Percentiles rank a stretch among this genome's conserved stretches.
Conservation (phyloP, 306 rosid genomes). For the Rosa chinensis region DNA sequence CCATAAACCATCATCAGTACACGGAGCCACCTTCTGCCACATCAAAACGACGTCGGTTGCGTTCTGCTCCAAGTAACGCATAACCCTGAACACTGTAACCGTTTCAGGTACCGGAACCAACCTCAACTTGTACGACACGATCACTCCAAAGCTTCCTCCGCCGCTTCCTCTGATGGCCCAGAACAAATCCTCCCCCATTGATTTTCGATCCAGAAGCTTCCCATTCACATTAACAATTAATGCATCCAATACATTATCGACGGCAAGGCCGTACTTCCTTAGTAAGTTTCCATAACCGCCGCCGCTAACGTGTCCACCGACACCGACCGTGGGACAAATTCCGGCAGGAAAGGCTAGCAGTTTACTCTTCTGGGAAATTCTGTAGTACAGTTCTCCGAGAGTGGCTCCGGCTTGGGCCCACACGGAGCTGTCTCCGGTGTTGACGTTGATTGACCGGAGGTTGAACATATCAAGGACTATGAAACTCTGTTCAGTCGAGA, state of each 20-base stretch:
- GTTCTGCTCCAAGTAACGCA: conserved; percentile 33
- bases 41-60: conserved; percentile 55
- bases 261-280: conserved; percentile 63
- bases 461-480: conserved; percentile 73
- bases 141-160: conserved; percentile 71
- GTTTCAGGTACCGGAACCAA: conserved; percentile 56
- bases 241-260: conserved; percentile 67
- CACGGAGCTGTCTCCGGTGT: conserved; percentile 40
- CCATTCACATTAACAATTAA: conserved; percentile 60
- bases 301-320: conserved; percentile 77
- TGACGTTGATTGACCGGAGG: conserved; percentile 47
- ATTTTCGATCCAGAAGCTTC: conserved; percentile 41
- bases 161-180: conserved; percentile 90
- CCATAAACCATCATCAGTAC: conserved; percentile 44
- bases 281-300: conserved; percentile 83
- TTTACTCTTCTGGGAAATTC: conserved; percentile 63
- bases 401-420: conserved; percentile 69
- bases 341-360: conserved; percentile 70
- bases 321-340: conserved; percentile 68
- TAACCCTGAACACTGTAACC: conserved; percentile 50
- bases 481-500: conserved; percentile 49
- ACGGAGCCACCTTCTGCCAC: conserved; percentile 69
- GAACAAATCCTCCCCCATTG: conserved; percentile 82
- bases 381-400: conserved; percentile 67
- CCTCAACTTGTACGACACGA: conserved; percentile 52